A percentile compares a stretch with the other conserved stretches of the same genome.
These are phyloP conservation scores for Glonium stellatum DNA, from an alignment of 495 filamentous ascomycete genomes.

Conservation along the genomic window DNA sequence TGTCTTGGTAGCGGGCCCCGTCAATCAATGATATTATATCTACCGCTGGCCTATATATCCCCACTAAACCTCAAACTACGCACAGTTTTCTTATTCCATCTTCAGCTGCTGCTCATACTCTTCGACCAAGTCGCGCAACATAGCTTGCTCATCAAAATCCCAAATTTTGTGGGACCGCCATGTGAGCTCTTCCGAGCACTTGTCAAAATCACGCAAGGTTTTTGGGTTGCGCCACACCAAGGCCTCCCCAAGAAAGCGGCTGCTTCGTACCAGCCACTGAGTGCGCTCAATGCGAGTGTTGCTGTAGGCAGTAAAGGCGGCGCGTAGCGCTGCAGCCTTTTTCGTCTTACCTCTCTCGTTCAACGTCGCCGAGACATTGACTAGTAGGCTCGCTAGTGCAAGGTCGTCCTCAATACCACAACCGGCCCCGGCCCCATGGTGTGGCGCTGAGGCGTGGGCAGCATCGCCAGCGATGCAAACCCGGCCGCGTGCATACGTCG, in stretches of 20 bases:
- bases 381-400: conserved; percentile 50
- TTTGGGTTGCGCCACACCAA: conserved; percentile 6
- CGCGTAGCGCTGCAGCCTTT: background rate
- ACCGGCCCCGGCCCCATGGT: conserved; percentile 63
- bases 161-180: conserved; percentile 35
- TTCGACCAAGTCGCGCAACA: too few species aligned
- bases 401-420: conserved; percentile 63
- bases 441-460: conserved; percentile 62
- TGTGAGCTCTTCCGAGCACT: conserved; percentile 32
- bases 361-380: conserved; percentile 34
- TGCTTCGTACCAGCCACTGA: background rate
- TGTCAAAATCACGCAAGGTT: conserved; percentile 27
- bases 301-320: background rate
- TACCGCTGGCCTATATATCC: too few species aligned
- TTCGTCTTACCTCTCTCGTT: background rate
- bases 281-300: background rate
- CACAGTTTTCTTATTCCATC: too few species aligned
- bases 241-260: background rate
- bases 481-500: conserved; percentile 48
- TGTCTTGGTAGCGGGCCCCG: too few species aligned
- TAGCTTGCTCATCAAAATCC: conserved; percentile 25
- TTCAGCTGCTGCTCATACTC: too few species aligned
- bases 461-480: conserved; percentile 61
- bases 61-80: too few species aligned
- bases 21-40: too few species aligned